Evolutionary conservation across 164 flowering plant species (phyloP), one percentile per base, ranked within the genome.

Genomic region (Paratinospora sagittata): DNA sequence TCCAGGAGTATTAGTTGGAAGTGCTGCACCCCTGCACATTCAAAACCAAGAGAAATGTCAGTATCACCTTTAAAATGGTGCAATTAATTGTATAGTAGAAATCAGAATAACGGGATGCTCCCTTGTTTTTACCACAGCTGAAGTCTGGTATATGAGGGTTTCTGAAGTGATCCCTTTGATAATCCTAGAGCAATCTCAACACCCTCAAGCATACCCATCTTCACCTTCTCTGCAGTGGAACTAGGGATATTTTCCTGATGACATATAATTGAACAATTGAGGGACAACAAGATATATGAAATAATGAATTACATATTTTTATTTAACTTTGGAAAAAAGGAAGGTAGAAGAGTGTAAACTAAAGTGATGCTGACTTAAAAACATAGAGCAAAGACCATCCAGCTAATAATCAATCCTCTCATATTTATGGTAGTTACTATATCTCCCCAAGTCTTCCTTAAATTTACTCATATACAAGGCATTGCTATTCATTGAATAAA

Each of bases 11-110:
- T 92, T 95, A 8, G 91, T 92, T 45, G 98, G 97, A 75, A 92
- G 97, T 76, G 97, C 98, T 24, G 97, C 97, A 78, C 98, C 98
- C 98, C 97, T 94, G 82, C 63, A 76, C 36, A 75, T 67, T 34
- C 71, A 75, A 75, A 30, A 43, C 23, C 30, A 73, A 21, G 24
- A 58, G 63, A 61, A 62, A 58, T 2, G 11, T 26, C 12, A 65
- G 26, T 57, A 65, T 4, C 3, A 66, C 14, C 67, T 45, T 27
- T 60, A 61, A n/a, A 30, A 70, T 33, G 63, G 30, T 2, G 14
- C 23, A 66, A 33, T 55, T 4, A 36, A 55, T 37, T 30, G 43
- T 8, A 58, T 37, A 57, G 19, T 3, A 10, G 30, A 55, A 19
- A 49, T 16, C 27, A 16, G 57, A 43, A 47, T 13, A 8, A 14